phyloP scores from a whole-genome alignment of 2,329 filamentous ascomycete genomes.

The Fusarium clavum region DNA sequence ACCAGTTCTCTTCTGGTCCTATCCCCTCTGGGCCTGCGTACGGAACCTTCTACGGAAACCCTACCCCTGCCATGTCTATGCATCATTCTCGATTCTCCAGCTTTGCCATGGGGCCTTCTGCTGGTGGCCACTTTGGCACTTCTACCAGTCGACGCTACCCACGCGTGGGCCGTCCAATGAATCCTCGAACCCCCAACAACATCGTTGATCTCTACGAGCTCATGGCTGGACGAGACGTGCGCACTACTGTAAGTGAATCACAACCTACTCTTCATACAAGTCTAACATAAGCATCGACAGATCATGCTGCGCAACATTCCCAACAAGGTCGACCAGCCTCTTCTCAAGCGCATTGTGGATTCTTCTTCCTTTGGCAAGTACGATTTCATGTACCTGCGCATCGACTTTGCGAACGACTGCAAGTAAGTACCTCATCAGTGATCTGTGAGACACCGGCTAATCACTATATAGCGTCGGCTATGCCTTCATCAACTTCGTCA shows the following conservation, averaged over 20 bases:
- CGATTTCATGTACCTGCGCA: conserved; percentile 95
- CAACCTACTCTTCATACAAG: neutral
- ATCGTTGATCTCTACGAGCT: conserved; percentile 61
- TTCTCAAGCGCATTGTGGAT: conserved; percentile 84
- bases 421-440: conserved; percentile 67
- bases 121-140: neutral
- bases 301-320: conserved; percentile 97
- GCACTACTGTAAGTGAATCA: conserved; percentile 72
- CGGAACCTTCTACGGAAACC: conserved; percentile 44
- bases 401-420: conserved; percentile 86
- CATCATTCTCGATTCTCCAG: conserved; percentile 49
- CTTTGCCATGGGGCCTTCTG: neutral
- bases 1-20: conserved; percentile 42
- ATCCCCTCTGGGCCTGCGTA: conserved; percentile 40
- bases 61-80: conserved; percentile 52
- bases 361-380: conserved; percentile 83
- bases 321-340: conserved; percentile 83
- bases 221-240: conserved; percentile 73
- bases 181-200: conserved; percentile 58
- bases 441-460: conserved; percentile 40
- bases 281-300: conserved; percentile 54
- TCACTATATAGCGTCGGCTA: conserved; percentile 80
- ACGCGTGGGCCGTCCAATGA: neutral
- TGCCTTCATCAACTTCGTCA: conserved; percentile 90
- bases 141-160: conserved; percentile 42